These are phyloP conservation scores for Ceratobasidium sp. DNA, from an alignment of 1,284 basidiomycete genomes.

Conservation along the genomic window DNA sequence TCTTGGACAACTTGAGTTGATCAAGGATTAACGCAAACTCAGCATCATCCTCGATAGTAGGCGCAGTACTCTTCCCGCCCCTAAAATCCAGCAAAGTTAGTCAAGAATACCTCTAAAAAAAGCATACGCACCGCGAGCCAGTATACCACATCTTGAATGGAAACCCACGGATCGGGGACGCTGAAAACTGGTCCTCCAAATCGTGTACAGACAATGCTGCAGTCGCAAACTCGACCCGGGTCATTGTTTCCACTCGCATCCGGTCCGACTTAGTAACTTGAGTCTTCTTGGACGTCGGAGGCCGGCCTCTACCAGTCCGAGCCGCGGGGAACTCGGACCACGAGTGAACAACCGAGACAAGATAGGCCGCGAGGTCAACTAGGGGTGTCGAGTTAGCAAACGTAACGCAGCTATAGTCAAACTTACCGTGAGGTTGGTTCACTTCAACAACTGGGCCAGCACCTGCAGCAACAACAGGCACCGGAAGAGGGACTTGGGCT, in stretches of 20 bases:
- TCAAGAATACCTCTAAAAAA: constrained; percentile 20
- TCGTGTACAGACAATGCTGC: constrained; percentile 44
- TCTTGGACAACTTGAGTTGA: constrained; percentile 2
- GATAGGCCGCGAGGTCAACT: no score
- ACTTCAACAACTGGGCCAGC: no score
- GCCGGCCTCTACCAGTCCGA: background rate
- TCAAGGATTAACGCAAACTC: constrained; percentile 30
- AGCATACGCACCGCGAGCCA: constrained; percentile 49
- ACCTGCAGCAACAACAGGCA: no score
- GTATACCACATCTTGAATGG: constrained; percentile 52
- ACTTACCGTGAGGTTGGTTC: no score
- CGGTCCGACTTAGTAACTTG: background rate
- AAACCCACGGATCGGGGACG: constrained; percentile 34
- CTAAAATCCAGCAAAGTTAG: constrained; percentile 8
- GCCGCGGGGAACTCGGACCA: no score
- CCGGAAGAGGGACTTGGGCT: no score
- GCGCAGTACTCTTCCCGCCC: constrained; percentile 41
- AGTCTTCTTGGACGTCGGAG: background rate
- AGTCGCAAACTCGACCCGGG: background rate
- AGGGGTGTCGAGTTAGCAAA: no score
- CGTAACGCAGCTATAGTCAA: no score
- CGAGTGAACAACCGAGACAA: no score
- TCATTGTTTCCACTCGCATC: background rate
- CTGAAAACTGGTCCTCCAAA: constrained; percentile 46
- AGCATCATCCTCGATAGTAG: constrained; percentile 43